Percentiles rank a stretch among this genome's conserved stretches.
Evolutionary conservation across 805 yeast species (phyloP).

Genomic region (Saccharomyces jurei): DNA sequence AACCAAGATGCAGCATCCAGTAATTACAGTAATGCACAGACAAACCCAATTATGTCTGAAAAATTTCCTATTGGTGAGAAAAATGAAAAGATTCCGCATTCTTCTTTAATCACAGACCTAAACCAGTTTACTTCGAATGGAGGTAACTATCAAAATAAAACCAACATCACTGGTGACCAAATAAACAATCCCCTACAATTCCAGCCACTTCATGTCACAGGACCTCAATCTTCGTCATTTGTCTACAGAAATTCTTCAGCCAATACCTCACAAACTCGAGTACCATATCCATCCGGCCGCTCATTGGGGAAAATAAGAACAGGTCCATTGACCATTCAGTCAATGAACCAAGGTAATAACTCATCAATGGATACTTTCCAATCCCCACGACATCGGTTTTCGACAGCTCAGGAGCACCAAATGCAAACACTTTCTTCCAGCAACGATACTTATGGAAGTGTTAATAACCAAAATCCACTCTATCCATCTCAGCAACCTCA

Average conservation of each 20-base stretch:
- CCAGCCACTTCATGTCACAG: not conserved
- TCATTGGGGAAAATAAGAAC: not conserved
- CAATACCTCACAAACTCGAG: not conserved
- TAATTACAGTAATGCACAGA: not conserved
- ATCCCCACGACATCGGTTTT: not conserved
- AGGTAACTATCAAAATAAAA: not conserved
- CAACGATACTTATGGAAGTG: not conserved
- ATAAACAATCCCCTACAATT: not conserved
- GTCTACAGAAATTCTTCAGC: not conserved
- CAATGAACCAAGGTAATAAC: not conserved
- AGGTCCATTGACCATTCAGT: not conserved
- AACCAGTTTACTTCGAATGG: not conserved
- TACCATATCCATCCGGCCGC: not conserved
- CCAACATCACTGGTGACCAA: not conserved
- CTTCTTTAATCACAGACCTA: not conserved
- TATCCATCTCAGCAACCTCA: constrained; percentile 2
- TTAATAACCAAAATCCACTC: not conserved
- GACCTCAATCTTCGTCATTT: not conserved
- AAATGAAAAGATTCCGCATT: not conserved
- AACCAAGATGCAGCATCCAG: constrained; percentile 2
- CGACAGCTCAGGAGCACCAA: not conserved
- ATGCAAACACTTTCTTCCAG: not conserved
- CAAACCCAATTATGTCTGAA: not conserved
- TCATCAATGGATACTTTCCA: not conserved
- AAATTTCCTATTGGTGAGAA: not conserved